phyloP scores from a whole-genome alignment of 345 rosid genomes.

The Cardamine chenopodiifolia region DNA sequence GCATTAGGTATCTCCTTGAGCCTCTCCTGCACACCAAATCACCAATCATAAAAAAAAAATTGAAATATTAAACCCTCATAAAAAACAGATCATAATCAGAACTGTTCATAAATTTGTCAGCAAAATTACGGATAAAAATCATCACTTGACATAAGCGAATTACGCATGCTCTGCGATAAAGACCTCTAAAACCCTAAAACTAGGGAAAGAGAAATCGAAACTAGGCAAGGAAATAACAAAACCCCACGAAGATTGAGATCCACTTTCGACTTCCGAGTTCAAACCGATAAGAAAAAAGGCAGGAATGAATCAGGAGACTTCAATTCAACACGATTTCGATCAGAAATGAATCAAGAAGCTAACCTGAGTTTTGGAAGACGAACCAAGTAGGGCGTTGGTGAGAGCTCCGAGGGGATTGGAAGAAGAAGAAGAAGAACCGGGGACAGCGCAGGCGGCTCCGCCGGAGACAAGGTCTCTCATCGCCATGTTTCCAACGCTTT shows the following conservation, averaged over 20 bases:
- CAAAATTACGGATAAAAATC: not conserved
- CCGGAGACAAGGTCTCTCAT: slow-evolving; percentile 94
- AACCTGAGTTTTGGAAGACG: slow-evolving; percentile 94
- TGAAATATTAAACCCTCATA: not conserved
- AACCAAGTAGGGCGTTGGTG: slow-evolving; percentile 85
- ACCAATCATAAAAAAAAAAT: not conserved
- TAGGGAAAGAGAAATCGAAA: not conserved
- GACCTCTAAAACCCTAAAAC: not conserved
- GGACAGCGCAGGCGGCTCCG: slow-evolving; percentile 94
- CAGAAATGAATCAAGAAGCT: not conserved
- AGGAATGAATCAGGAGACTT: slow-evolving; percentile 5
- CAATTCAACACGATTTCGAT: not conserved
- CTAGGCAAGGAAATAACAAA: not conserved
- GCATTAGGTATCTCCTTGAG: slow-evolving; percentile 79
- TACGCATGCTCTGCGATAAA: not conserved
- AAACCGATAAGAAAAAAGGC: not conserved
- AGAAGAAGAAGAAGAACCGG: slow-evolving; percentile 89
- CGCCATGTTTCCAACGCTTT: slow-evolving; percentile 58
- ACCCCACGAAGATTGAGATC: slow-evolving; percentile 7
- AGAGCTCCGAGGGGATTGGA: slow-evolving; percentile 93
- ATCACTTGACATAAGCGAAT: not conserved
- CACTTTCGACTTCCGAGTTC: not conserved
- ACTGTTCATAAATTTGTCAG: not conserved
- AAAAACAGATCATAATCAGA: not conserved
- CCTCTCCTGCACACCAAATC: slow-evolving; percentile 65